These are phyloP conservation scores for Tricholoma terreum DNA, from an alignment of 768 basidiomycete species.

Conservation along the genomic window DNA sequence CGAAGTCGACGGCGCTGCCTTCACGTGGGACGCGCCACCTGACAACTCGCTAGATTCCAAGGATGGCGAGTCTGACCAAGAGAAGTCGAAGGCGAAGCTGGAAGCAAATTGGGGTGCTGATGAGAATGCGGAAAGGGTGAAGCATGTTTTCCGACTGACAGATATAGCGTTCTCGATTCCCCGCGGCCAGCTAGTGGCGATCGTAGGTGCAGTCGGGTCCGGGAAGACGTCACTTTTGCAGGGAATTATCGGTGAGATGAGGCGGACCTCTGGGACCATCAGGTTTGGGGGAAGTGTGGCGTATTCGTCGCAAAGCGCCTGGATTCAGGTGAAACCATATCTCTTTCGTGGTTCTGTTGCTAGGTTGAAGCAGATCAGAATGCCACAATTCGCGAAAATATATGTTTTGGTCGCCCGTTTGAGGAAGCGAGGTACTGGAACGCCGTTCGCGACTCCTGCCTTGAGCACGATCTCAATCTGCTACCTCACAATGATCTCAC, in stretches of 20 bases:
- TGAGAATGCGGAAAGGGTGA: slow-evolving; percentile 17
- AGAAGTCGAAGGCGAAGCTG: slow-evolving; percentile 16
- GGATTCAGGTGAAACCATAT: slow-evolving; percentile 40
- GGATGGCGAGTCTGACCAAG: slow-evolving; percentile 23
- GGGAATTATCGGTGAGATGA: slow-evolving; percentile 67
- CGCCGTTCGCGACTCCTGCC: slow-evolving; percentile 60
- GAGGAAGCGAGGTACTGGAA: slow-evolving; percentile 52
- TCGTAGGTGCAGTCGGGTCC: slow-evolving; percentile 71
- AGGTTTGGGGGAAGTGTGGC: slow-evolving; percentile 52
- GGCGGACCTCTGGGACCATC: slow-evolving; percentile 39
- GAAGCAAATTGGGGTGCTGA: slow-evolving; percentile 29
- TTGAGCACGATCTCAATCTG: slow-evolving; percentile 68
- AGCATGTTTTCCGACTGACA: slow-evolving; percentile 47
- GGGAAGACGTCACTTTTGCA: slow-evolving; percentile 65
- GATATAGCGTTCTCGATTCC: slow-evolving; percentile 44
- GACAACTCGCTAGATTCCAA: slow-evolving; percentile 36
- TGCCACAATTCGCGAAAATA: slow-evolving; percentile 69
- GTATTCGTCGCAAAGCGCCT: slow-evolving; percentile 59
- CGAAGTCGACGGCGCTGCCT: slow-evolving; percentile 63
- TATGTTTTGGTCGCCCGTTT: slow-evolving; percentile 66
- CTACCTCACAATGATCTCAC: slow-evolving; percentile 68
- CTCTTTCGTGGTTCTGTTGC: too few relatives aligned
- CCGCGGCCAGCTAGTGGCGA: slow-evolving; percentile 61
- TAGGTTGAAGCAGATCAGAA: too few relatives aligned
- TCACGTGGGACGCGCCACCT: slow-evolving; percentile 84